phyloP scores from a whole-genome alignment of 1,139 yeast genomes.

The Sugiyamaella japonica region DNA sequence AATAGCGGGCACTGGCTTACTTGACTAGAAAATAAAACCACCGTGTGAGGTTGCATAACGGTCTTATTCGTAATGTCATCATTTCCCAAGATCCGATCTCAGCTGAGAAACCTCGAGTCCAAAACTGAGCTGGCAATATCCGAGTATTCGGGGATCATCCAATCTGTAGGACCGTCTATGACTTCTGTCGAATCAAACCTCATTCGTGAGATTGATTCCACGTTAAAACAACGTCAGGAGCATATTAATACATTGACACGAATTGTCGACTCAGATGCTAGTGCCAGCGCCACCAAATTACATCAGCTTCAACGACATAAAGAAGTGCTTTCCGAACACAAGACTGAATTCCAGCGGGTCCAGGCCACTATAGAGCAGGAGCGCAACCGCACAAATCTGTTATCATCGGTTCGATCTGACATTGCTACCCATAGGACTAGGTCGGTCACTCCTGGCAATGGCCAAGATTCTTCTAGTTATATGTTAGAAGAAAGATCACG shows the following conservation, averaged over 20 bases:
- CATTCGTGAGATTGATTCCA: slow-evolving; percentile 31
- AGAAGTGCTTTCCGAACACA: slow-evolving; percentile 72
- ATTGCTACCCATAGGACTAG: slow-evolving; percentile 59
- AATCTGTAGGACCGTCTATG: slow-evolving; percentile 50
- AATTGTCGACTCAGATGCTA: slow-evolving; percentile 57
- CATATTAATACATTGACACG: slow-evolving; percentile 43
- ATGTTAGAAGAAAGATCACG: slow-evolving; percentile 75
- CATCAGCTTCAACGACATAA: slow-evolving; percentile 84
- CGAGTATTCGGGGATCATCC: slow-evolving; percentile 55
- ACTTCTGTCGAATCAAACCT: slow-evolving; percentile 50
- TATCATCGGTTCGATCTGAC: slow-evolving; percentile 76
- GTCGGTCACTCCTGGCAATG: slow-evolving; percentile 35
- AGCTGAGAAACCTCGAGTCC: slow-evolving; percentile 56
- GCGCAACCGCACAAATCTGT: slow-evolving; percentile 69
- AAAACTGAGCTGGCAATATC: slow-evolving; percentile 54
- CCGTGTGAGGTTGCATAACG: too few species aligned
- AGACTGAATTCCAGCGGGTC: slow-evolving; percentile 60
- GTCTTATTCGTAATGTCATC: slow-evolving; percentile 25
- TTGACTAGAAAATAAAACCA: too few species aligned
- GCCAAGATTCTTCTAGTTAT: slow-evolving; percentile 56
- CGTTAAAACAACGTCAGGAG: slow-evolving; percentile 43
- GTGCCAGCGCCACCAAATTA: slow-evolving; percentile 67
- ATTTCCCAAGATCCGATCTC: slow-evolving; percentile 55
- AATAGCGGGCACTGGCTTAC: too few species aligned
- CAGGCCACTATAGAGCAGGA: slow-evolving; percentile 64